Base-by-base conservation (phyloP, 441 rosid genomes). In the Dalechampia spathulata region DNA sequence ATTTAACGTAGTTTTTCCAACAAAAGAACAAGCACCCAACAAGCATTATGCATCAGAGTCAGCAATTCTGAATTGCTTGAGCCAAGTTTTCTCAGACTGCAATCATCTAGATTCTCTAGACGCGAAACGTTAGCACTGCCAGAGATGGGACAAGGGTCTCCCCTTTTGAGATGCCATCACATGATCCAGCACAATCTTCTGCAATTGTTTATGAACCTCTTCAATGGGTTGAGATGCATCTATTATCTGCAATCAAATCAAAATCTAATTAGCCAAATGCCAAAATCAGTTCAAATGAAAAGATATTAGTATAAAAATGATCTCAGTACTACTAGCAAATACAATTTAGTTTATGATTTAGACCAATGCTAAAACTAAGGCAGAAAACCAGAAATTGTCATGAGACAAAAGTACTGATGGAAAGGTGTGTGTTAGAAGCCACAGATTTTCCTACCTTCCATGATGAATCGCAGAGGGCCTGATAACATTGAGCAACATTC, bases 401-500 rank as follows among this genome's bases (percentile, higher is more conserved):
- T 12, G 38, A 13, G 38, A 22, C 10, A 19, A 10, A 37, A 23
- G 7, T 36, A n/a, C n/a, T 5, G 38, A 15, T 23, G 22, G 14
- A 28, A 19, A 26, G 34, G 15, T 15, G 32, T 15, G n/a, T 6
- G 12, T 36, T 15, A 19, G 27, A 39, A 48, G 45, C 23, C 16
- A 37, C 1, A 26, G 37, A 21, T 23, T 49, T 19, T 46, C 11
- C n/a, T 63, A 89, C 96, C 90, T 72, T 77, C 99, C 99, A 92
- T 0, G 99, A 78, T 58, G 90, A 57, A 73, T 89, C 96, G 0
- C 50, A 72, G 11, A 89, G 83, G 49, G 76, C 70, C 68, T 64
- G 75, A 62, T 89, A 89, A 70, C 66, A 65, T 41, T 68, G 69
- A 3, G 86, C 82, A 10, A 92, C 97, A 67, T 85, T 86, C 58